phyloP scores from a whole-genome alignment of 805 yeast species.

The Yarrowia sp. region DNA sequence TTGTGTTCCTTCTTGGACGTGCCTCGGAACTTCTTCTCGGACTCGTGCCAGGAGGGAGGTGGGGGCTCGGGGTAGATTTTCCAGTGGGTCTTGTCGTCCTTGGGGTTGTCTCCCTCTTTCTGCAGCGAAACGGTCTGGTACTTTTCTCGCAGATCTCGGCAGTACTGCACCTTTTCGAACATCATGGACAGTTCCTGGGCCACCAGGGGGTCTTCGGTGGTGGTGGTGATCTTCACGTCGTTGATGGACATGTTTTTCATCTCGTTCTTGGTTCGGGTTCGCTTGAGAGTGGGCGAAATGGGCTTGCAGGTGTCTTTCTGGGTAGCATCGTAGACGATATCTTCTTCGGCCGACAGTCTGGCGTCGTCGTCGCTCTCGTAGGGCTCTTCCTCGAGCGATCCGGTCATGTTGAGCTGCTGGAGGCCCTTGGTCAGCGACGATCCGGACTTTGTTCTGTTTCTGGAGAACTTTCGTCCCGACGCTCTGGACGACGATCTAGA shows the following conservation, averaged over 20 bases:
- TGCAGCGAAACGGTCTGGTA: constrained; percentile 78
- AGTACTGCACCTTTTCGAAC: constrained; percentile 52
- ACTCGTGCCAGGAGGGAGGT: constrained; percentile 79
- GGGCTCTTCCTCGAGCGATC: constrained; percentile 31
- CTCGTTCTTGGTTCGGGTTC: constrained; percentile 27
- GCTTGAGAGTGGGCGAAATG: constrained; percentile 28
- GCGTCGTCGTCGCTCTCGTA: constrained; percentile 26
- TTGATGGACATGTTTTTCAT: constrained; percentile 33
- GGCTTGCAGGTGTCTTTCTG: constrained; percentile 31
- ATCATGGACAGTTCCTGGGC: constrained; percentile 50
- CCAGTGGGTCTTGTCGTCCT: constrained; percentile 72
- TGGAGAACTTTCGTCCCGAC: constrained; percentile 9
- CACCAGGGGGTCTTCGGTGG: constrained; percentile 48
- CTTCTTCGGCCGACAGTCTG: constrained; percentile 23
- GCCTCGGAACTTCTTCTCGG: constrained; percentile 58
- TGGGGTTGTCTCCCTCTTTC: constrained; percentile 79
- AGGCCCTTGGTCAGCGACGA: constrained; percentile 22
- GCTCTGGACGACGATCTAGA: constrained; percentile 24
- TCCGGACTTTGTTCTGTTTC: constrained; percentile 20
- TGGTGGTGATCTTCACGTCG: constrained; percentile 32
- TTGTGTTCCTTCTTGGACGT: constrained; percentile 46
- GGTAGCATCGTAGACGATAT: constrained; percentile 14
- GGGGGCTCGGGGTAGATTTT: constrained; percentile 92
- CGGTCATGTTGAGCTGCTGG: constrained; percentile 26
- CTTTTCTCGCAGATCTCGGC: constrained; percentile 76